Evolutionary conservation across 2,329 filamentous ascomycete genomes (phyloP), one percentile per base, ranked within the genome.

Genomic region (Calonectria montana): DNA sequence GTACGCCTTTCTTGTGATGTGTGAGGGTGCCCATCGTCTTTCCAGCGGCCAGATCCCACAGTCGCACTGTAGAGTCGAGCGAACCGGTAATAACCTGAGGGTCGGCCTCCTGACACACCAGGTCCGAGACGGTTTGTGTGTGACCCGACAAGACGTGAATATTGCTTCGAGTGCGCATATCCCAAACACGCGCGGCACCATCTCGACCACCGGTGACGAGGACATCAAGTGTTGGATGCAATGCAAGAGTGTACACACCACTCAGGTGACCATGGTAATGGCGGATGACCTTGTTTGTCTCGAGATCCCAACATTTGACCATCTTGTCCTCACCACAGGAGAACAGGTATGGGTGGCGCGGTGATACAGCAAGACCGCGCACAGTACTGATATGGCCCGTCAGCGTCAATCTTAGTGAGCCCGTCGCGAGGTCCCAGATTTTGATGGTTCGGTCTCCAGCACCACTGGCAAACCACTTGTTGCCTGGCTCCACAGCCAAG

Each of bases 281-380:
- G 45, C 96, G 91, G 81, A 98, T 98, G 72, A 99, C 97, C 84
- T 98, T 98, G 87, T 99, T 99, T n/a, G 96, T 98, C 84, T 99
- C 97, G 76, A 99, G 86, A 86, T 99, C 97, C 97, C 97, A 99
- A 86, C 97, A 99, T 85, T 99, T 99, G 74, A 99, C 97, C 96
- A 98, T 98, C 87, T 99, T 99, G 83, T 99, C 97, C 84, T 99
- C 97, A 70, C 95, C 97, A 80, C 97, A 99, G 13, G 95, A 98
- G 84, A 99, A 99, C 12, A 99, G 89, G 81, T 99, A 99, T 0
- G 97, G 97, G 84, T 99, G 97, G 57, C 97, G 89, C 18, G 96
- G 94, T 23, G 95, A 98, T 9, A 99, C 94, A 0, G 96, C 97
- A 59, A 99, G 89, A 2, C 97, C 97, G 65, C 96, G 92, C 1